Percentiles rank a stretch among this genome's conserved stretches.
phyloP scores from a whole-genome alignment of 306 rosid species.

The Lablab purpureus region DNA sequence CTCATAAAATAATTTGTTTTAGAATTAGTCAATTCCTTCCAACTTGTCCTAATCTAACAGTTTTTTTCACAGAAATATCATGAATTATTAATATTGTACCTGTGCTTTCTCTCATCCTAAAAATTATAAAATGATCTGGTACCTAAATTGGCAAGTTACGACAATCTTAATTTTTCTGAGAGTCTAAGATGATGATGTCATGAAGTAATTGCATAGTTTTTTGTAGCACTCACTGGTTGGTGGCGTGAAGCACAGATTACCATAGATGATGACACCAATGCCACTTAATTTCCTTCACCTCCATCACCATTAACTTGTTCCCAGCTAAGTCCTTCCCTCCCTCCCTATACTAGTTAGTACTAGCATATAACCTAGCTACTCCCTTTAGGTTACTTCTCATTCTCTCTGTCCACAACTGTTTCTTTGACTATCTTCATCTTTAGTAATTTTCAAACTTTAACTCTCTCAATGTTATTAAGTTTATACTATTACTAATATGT shows the following conservation, averaged over 20 bases:
- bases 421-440: background rate
- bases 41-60: too few species aligned
- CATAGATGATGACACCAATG: conserved; percentile 18
- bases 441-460: background rate
- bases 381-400: background rate
- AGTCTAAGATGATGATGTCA: conserved; percentile 18
- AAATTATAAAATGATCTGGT: background rate
- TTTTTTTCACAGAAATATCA: too few species aligned
- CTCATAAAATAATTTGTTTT: too few species aligned
- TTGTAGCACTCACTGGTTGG: background rate
- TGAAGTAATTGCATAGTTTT: conserved; percentile 31
- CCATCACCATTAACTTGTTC: background rate
- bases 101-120: background rate
- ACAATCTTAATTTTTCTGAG: background rate
- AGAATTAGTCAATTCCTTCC: too few species aligned
- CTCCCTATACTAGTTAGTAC: too few species aligned
- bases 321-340: background rate
- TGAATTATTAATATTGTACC: too few species aligned
- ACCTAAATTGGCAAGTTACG: conserved; percentile 25
- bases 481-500: background rate
- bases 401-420: background rate
- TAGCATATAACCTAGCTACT: background rate
- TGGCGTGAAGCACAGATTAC: conserved; percentile 36
- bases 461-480: background rate
- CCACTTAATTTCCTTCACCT: background rate